Evolutionary conservation across 768 basidiomycete genomes (phyloP), one percentile per base, ranked within the genome.

Genomic region (Austroboletus eburneus): DNA sequence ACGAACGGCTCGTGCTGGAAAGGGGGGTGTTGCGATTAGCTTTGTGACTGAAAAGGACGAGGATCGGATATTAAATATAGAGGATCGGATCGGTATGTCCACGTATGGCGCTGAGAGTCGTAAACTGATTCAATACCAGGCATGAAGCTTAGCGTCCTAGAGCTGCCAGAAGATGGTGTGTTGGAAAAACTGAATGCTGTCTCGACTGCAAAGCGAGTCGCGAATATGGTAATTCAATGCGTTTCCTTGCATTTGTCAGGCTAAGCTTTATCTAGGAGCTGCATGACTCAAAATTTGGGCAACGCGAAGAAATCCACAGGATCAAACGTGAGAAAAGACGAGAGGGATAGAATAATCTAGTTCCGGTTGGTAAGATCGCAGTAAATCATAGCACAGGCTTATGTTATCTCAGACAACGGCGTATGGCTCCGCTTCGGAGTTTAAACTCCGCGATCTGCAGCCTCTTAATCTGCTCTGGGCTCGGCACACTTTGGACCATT

Each of bases 31-130:
- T 40, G 91, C 91, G 1, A 75, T 98, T 23, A 98, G 93, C 58
- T 90, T 98, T 61, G 88, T 98, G 43, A 96, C 95, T 2, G 95
- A 98, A 68, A 74, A 79, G 36, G 96, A 98, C 62, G 91, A 94
- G 58, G 84, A 91, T 44, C 73, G 85, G 39, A 80, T 99, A 33
- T 54, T 89, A 56, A 77, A 68, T 50, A 87, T 99, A 46, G 96
- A 99, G 68, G 76, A 79, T 29, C 81, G 91, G 16, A 93, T 97
- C 49, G 78, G 92, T 93, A 62, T 67, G 85, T 74, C 18, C 6
- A 27, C 35, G 39, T 35, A 46, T 41, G 42, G 18, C 18, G 22
- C 20, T 27, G 13, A 17, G 22, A 7, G 16, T 13, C 25, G 16
- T n/a, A 9, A 23, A 25, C 20, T 49, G 45, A 48, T 17, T 47